Evolutionary conservation across 2,329 filamentous ascomycete species (phyloP), one percentile per base, ranked within the genome.

Genomic region (Penicillium olsonii): DNA sequence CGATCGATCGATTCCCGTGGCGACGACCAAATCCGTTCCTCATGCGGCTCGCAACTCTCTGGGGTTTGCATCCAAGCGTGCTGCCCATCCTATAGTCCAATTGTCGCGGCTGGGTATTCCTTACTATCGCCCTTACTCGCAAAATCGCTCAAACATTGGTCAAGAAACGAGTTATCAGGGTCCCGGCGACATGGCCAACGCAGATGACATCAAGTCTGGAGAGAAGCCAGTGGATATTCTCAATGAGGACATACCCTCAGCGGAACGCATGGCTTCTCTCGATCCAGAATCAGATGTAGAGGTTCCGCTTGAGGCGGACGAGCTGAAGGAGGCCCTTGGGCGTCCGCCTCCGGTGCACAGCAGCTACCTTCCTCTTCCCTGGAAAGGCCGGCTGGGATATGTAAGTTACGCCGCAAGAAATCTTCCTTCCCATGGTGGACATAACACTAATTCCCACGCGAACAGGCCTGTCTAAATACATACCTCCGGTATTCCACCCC

Each of bases 341-440:
- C 78, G 90, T 47, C 81, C 87, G 11, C 90, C 90, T 6, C 83
- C 91, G 0, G 84, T 95, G 14, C 88, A 96, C 63, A 96, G 90
- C 65, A 82, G 83, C 56, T 89, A 86, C 62, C 77, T 96, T 17
- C 92, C 92, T 19, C 70, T 96, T 18, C 92, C 92, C 0, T 96
- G 92, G 92, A 90, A 87, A 71, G 92, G 92, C 1, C 82, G 92
- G 22, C 68, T 96, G 53, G 92, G 92, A 50, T 96, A 95, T 79
- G 90, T 92, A 70, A 75, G 85, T 71, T 29, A n/a, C 11, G 7
- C 22, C 7, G 5, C 18, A 14, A 10, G 24, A 14, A 18, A 12
- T 6, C 20, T 11, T 0, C 17, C 12, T 5, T 14, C 3, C 2
- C 15, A 4, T 5, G 9, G 19, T 12, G 9, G 5, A 11, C 15